Evolutionary conservation across 306 rosid genomes (phyloP).

Genomic region (Vigna radiata): DNA sequence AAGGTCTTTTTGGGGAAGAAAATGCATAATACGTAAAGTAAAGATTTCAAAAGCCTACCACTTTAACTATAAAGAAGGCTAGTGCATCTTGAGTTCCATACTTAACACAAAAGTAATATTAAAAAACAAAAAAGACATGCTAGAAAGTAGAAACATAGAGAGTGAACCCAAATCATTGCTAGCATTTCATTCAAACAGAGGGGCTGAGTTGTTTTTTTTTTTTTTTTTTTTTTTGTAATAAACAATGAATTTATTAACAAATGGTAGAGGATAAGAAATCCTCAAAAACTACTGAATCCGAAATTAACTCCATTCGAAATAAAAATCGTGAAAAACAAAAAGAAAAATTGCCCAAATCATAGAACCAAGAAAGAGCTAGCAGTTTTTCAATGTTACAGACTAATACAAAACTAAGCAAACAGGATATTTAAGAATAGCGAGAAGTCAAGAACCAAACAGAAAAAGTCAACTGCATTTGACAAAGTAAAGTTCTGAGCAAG

Average conservation of each 20-base stretch:
- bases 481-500: slow-evolving; percentile 1
- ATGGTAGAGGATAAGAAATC: slow-evolving; percentile 5
- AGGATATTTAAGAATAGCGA: not conserved
- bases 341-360: slow-evolving; percentile 8
- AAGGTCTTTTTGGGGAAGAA: slow-evolving; percentile 7
- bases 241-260: not conserved
- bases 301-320: not conserved
- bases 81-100: not conserved
- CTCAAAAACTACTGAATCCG: not conserved
- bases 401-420: slow-evolving; percentile 3
- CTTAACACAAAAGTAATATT: slow-evolving; percentile 8
- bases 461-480: slow-evolving; percentile 23
- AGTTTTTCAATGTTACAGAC: slow-evolving; percentile 5
- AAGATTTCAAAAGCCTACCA: not conserved
- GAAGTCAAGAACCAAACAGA: slow-evolving; percentile 6
- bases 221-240: not conserved
- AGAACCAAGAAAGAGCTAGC: slow-evolving; percentile 12
- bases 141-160: not conserved
- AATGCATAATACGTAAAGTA: not conserved
- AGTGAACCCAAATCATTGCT: slow-evolving; percentile 13
- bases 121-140: not conserved
- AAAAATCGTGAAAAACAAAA: not conserved
- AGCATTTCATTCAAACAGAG: not conserved
- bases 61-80: not conserved
- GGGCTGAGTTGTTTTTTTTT: not conserved